Percentiles rank a stretch among this genome's conserved stretches.
Evolutionary conservation across 257 asterid species (phyloP).

Genomic region (Craterostigma plantagineum): DNA sequence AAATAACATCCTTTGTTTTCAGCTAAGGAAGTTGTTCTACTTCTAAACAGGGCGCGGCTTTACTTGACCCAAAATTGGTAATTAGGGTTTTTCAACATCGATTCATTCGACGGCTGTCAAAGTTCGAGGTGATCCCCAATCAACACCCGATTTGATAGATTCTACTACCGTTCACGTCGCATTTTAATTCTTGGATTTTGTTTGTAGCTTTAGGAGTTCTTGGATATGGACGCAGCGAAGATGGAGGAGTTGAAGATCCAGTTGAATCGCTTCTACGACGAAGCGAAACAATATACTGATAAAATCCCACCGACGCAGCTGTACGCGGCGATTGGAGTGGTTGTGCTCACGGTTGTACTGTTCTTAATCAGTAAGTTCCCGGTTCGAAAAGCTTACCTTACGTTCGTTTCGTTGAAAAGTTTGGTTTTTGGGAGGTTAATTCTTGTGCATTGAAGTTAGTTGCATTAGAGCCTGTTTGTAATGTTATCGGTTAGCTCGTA

Average conservation of each 20-base stretch:
- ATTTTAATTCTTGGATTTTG: no score
- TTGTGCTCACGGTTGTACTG: slow-evolving; percentile 19
- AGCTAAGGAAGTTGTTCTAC: no score
- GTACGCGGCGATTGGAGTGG: slow-evolving; percentile 30
- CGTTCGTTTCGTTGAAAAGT: background rate
- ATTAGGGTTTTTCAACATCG: no score
- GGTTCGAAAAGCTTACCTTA: background rate
- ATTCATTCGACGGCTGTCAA: no score
- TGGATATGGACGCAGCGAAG: slow-evolving; percentile 28
- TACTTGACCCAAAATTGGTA: no score
- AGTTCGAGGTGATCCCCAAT: no score
- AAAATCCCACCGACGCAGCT: slow-evolving; percentile 34
- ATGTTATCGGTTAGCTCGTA: background rate
- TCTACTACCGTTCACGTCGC: no score
- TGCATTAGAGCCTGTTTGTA: background rate
- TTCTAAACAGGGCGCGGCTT: no score
- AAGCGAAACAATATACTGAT: slow-evolving; percentile 21
- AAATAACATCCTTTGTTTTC: no score
- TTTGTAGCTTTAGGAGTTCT: no score
- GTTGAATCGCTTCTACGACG: slow-evolving; percentile 16
- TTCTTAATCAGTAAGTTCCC: slow-evolving; percentile 27
- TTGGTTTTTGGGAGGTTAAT: slow-evolving; percentile 4
- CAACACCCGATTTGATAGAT: no score
- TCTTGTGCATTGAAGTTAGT: background rate
- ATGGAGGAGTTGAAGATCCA: slow-evolving; percentile 34